These are phyloP conservation scores for Colletotrichum spinosum DNA, from an alignment of 2,329 filamentous ascomycete genomes.

Conservation along the genomic window DNA sequence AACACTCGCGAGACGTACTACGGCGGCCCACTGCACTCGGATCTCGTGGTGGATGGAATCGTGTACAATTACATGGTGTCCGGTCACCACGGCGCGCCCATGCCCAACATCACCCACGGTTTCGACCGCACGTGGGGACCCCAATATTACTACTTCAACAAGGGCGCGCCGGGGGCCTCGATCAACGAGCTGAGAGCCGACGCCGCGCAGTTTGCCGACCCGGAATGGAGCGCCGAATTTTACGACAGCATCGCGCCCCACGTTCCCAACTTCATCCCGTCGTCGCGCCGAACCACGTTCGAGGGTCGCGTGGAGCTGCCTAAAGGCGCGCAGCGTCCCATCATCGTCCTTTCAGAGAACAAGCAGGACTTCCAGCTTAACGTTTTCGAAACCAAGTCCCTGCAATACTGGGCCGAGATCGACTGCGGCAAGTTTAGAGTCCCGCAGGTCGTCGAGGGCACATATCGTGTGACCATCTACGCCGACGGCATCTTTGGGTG, in stretches of 20 bases:
- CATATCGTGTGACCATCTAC: conserved; percentile 72
- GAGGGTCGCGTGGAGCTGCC: conserved; percentile 64
- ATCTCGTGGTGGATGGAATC: conserved; percentile 73
- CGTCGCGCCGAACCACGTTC: conserved; percentile 61
- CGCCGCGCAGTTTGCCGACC: conserved; percentile 61
- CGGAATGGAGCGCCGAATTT: conserved; percentile 68
- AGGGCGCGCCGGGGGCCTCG: conserved; percentile 5
- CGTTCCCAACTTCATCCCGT: conserved; percentile 69
- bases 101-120: conserved; percentile 72
- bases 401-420: conserved; percentile 73
- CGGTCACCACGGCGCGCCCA: conserved; percentile 72
- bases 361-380: conserved; percentile 53
- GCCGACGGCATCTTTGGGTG: conserved; percentile 72
- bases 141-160: conserved; percentile 73
- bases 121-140: conserved; percentile 76
- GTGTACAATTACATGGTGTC: conserved; percentile 73
- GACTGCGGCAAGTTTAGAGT: conserved; percentile 62
- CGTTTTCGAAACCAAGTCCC: conserved; percentile 62
- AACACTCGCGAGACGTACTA: conserved; percentile 74
- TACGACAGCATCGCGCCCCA: conserved; percentile 71
- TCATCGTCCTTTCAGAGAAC: conserved; percentile 63
- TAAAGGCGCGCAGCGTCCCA: conserved; percentile 58
- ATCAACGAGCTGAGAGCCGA: conserved; percentile 48
- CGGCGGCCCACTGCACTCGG: conserved; percentile 71
- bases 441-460: conserved; percentile 65